phyloP scores from a whole-genome alignment of 306 rosid genomes.

The Inga laurina region DNA sequence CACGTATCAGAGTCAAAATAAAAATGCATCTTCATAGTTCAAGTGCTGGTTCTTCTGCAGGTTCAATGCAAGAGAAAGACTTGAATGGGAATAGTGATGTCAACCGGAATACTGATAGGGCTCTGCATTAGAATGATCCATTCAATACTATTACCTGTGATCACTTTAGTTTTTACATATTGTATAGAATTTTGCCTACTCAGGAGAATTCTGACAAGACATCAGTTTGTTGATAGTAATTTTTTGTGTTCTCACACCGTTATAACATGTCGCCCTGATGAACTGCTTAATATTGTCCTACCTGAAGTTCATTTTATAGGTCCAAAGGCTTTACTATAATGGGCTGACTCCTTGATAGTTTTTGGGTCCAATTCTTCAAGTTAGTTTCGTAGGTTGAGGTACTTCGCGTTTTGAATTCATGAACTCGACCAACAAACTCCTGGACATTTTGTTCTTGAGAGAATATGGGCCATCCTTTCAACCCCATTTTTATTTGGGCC shows the following conservation, averaged over 20 bases:
- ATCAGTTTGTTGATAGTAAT: constrained; percentile 6
- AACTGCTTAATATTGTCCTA: neutral
- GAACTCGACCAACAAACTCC: neutral
- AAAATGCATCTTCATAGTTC: constrained; percentile 37
- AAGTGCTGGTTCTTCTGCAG: constrained; percentile 19
- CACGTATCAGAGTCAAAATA: constrained; percentile 45
- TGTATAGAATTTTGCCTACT: constrained; percentile 31
- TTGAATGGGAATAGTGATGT: constrained; percentile 42
- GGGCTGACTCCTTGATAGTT: neutral
- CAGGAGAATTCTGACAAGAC: constrained; percentile 1
- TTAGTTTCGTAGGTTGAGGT: neutral
- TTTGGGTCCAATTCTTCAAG: neutral
- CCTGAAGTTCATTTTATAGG: neutral
- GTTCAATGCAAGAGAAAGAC: constrained; percentile 44
- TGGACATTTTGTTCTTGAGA: neutral
- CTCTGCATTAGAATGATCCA: constrained; percentile 41
- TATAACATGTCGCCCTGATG: neutral
- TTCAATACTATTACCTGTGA: constrained; percentile 14
- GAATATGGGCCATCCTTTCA: neutral
- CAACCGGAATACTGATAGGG: constrained; percentile 32
- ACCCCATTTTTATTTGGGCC: neutral
- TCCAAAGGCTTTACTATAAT: neutral
- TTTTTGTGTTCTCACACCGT: neutral
- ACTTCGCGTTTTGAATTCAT: neutral
- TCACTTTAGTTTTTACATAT: constrained; percentile 6